Base-by-base conservation (phyloP, 306 rosid species). In the Glycine soja region DNA sequence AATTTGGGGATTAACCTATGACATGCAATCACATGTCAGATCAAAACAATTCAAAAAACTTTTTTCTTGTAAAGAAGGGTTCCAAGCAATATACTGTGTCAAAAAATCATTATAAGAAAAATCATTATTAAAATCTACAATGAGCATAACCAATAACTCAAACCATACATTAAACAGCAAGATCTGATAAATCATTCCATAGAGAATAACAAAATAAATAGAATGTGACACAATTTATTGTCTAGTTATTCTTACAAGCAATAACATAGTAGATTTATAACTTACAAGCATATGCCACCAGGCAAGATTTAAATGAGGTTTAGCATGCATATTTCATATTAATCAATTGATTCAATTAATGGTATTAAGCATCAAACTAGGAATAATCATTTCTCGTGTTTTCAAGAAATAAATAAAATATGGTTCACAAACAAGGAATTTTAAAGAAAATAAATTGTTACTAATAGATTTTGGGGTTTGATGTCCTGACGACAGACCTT, bases 401-500 rank as follows among this genome's bases (percentile, higher is more conserved):
- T 69, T 16, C 59, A 61, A 61, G 24, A 30, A 15, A 74, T 56
- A 67, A 30, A 38, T 50, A 48, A 34, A 38, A 59, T 12, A 8
- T 19, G 42, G 15, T 64, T 68, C 38, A 61, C 19, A 72, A 46
- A 76, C 51, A 69, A 75, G 56, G 46, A 75, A 67, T 7, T 66
- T 72, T 6, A 64, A 57, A 4, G 58, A 13, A 8, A 10, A 69
- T 8, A 74, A 72, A 58, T 43, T 38, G 89, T 76, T 89, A 92
- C 98, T 97, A 95, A 88, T 14, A 95, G 83, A 88, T 95, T 95
- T 73, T 95, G 98, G 48, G 98, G 97, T 86, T 95, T 95, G 84
- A 95, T 89, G 89, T 95, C 98, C 68, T 97, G 97, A 77, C 92
- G 98, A 78, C 95, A 90, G 74, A 92, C 95, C 52, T 95, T 95